Conservation (phyloP, 148 eudicot species). For the Vaccinium corymbosum region DNA sequence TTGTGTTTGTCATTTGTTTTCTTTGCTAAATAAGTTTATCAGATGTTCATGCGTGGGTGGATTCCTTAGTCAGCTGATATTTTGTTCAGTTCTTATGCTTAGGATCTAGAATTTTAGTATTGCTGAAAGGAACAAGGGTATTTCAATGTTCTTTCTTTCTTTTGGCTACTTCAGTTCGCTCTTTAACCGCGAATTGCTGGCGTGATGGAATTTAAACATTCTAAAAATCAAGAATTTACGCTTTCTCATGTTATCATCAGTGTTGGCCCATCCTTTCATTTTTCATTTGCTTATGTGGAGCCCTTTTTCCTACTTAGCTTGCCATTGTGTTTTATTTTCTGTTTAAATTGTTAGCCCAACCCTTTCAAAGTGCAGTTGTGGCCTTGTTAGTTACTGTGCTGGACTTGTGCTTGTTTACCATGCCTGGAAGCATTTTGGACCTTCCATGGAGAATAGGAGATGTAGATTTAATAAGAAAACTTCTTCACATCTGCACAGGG, state of each 20-base stretch:
- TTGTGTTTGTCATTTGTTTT: neutral
- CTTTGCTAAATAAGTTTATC: neutral
- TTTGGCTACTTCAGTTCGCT: neutral
- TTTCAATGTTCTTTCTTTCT: neutral
- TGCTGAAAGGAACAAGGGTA: neutral
- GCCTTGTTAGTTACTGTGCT: neutral
- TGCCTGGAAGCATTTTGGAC: constrained; percentile 2
- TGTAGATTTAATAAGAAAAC: neutral
- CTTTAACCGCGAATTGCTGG: neutral
- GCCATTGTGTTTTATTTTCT: neutral
- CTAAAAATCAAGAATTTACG: neutral
- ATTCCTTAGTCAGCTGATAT: constrained; percentile 1
- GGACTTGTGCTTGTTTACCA: neutral
- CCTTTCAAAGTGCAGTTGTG: neutral
- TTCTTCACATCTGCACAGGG: neutral
- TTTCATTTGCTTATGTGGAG: neutral
- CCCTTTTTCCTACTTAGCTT: constrained; percentile 13
- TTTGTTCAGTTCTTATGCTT: neutral
- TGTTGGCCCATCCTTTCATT: neutral
- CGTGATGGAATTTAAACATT: neutral
- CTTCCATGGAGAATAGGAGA: neutral
- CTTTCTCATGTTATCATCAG: neutral
- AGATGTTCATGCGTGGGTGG: constrained; percentile 1
- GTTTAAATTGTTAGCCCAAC: neutral
- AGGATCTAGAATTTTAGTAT: neutral